Conservation (phyloP, 1,284 basidiomycete species). For the Sparassis latifolia region DNA sequence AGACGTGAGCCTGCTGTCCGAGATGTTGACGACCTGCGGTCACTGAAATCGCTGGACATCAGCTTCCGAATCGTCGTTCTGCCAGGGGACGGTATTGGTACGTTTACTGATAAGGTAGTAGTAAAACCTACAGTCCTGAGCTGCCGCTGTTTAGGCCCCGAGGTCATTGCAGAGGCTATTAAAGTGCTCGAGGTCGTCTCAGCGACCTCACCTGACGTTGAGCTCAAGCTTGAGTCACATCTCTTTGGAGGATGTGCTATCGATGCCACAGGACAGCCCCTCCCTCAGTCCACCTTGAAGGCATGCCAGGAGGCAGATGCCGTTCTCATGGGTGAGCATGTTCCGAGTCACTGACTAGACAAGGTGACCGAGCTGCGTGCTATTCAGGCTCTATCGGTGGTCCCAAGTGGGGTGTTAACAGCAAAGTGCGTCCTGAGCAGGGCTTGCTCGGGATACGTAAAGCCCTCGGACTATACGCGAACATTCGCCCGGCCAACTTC, state of each 20-base stretch:
- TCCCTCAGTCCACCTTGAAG: constrained; percentile 82
- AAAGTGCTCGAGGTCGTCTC: constrained; percentile 80
- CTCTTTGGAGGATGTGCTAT: constrained; percentile 94
- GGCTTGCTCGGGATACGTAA: constrained; percentile 93
- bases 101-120: constrained; percentile 11
- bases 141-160: constrained; percentile 61
- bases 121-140: not conserved
- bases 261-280: constrained; percentile 77
- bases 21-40: not conserved
- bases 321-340: constrained; percentile 75
- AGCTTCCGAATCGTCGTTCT: constrained; percentile 87
- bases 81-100: constrained; percentile 96
- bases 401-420: constrained; percentile 94
- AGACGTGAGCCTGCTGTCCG: constrained; percentile 27
- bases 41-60: constrained; percentile 5
- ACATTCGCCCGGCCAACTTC: constrained; percentile 96
- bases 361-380: not conserved
- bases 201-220: constrained; percentile 50
- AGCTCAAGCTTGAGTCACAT: constrained; percentile 73
- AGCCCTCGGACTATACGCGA: constrained; percentile 91
- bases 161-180: constrained; percentile 87
- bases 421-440: constrained; percentile 91
- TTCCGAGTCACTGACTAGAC: constrained; percentile 1
- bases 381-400: constrained; percentile 87
- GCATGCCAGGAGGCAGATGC: constrained; percentile 89